phyloP scores from a whole-genome alignment of 768 basidiomycete genomes.

The Lentinus tigrinus region DNA sequence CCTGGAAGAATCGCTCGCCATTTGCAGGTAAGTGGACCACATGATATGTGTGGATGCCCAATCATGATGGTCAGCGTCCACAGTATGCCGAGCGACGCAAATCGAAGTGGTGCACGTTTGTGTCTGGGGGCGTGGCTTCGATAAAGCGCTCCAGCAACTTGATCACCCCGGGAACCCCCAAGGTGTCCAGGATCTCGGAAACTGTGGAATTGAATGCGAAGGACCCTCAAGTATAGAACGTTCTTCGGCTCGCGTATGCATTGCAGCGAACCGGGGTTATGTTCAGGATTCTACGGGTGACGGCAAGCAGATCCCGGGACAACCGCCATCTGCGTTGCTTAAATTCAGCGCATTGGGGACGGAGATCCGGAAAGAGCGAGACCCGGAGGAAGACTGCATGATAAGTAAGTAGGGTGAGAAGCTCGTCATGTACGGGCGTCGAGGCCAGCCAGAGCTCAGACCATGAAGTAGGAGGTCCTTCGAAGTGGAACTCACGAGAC shows the following conservation, averaged over 20 bases:
- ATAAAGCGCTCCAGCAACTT: neutral
- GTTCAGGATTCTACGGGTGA: neutral
- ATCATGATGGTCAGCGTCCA: conserved; percentile 1
- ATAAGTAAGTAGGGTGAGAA: neutral
- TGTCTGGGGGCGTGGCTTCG: neutral
- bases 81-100: neutral
- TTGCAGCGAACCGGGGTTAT: neutral
- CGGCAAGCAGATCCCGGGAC: neutral
- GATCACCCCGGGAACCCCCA: neutral
- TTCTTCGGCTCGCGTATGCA: neutral
- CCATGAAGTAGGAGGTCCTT: no score
- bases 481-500: no score
- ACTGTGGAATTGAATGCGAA: neutral
- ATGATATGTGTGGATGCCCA: conserved; percentile 3
- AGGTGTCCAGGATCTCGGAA: conserved; percentile 3
- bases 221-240: neutral
- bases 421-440: no score
- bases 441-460: neutral
- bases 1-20: conserved; percentile 5
- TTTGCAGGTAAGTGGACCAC: neutral
- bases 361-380: neutral
- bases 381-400: neutral
- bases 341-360: neutral
- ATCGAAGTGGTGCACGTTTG: neutral
- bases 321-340: neutral